Percentiles rank a stretch among this genome's conserved stretches.
phyloP scores from a whole-genome alignment of 371 early-diverging fungal species.

The Mucor ambiguus region DNA sequence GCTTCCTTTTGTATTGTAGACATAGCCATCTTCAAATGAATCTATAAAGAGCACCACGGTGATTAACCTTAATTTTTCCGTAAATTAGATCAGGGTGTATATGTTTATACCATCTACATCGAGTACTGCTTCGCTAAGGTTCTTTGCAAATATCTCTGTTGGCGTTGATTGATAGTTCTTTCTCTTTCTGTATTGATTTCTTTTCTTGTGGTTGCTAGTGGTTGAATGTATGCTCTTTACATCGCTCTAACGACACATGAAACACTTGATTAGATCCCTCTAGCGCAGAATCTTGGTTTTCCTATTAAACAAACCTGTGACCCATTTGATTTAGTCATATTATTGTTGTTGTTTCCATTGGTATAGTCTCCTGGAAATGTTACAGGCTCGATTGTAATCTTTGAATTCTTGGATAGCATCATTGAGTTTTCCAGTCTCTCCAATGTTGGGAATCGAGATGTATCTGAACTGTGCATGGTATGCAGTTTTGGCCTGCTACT shows the following conservation, averaged over 20 bases:
- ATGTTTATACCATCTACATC: slow-evolving; percentile 44
- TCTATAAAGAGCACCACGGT: slow-evolving; percentile 16
- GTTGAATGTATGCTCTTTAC: slow-evolving; percentile 18
- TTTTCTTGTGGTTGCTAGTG: slow-evolving; percentile 18
- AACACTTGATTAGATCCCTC: background rate
- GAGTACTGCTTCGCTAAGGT: slow-evolving; percentile 50
- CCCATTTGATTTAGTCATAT: slow-evolving; percentile 10
- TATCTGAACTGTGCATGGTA: slow-evolving; percentile 41
- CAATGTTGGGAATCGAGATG: slow-evolving; percentile 35
- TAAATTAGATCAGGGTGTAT: background rate
- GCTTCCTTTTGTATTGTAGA: slow-evolving; percentile 28
- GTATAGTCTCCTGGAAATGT: background rate
- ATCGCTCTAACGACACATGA: slow-evolving; percentile 15
- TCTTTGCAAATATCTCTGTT: slow-evolving; percentile 49
- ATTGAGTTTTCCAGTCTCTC: slow-evolving; percentile 28
- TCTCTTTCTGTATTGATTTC: slow-evolving; percentile 12
- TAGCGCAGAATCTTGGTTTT: background rate
- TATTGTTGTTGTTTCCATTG: background rate
- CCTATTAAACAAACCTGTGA: slow-evolving; percentile 17
- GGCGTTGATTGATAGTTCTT: slow-evolving; percentile 26
- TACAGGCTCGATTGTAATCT: slow-evolving; percentile 17
- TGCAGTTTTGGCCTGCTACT: slow-evolving; percentile 33
- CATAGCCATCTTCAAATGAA: slow-evolving; percentile 45
- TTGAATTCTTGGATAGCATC: slow-evolving; percentile 8
- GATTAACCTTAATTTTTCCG: background rate